A percentile compares a stretch with the other conserved stretches of the same genome.
These are phyloP conservation scores for Bromus sterilis DNA, from an alignment of 176 grass and related monocot genomes.

Conservation along the genomic window DNA sequence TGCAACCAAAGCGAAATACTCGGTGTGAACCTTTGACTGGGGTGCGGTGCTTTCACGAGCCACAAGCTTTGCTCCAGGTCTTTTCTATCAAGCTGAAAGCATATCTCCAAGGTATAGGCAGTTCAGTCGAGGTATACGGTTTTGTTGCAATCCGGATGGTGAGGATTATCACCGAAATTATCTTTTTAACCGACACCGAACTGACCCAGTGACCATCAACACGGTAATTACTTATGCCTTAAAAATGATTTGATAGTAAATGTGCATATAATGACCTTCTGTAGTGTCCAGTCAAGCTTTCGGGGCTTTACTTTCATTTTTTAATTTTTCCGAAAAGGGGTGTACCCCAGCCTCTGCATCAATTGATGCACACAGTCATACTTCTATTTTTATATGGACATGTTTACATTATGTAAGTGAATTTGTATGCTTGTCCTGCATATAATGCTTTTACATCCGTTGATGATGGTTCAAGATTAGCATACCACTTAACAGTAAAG, in stretches of 20 bases:
- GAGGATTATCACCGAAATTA: constrained; percentile 3
- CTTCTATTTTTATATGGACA: neutral
- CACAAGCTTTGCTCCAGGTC: neutral
- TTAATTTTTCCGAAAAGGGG: no score
- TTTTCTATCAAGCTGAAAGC: neutral
- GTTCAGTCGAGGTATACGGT: neutral
- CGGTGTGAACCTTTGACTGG: neutral
- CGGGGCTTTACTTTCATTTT: no score
- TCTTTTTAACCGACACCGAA: neutral
- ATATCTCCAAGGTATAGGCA: neutral
- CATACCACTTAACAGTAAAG: neutral
- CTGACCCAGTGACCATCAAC: neutral
- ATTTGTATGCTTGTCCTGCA: neutral
- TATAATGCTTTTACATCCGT: neutral
- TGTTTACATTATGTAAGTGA: neutral
- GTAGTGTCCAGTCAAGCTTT: neutral
- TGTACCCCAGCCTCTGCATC: no score
- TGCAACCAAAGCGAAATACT: neutral
- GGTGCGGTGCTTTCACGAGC: neutral
- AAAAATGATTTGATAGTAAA: neutral
- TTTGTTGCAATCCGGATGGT: constrained; percentile 6
- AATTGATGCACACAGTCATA: no score
- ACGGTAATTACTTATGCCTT: neutral
- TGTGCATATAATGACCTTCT: neutral
- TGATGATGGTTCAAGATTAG: neutral